Evolutionary conservation across 257 asterid species (phyloP).

Genomic region (Solanum habrochaites): DNA sequence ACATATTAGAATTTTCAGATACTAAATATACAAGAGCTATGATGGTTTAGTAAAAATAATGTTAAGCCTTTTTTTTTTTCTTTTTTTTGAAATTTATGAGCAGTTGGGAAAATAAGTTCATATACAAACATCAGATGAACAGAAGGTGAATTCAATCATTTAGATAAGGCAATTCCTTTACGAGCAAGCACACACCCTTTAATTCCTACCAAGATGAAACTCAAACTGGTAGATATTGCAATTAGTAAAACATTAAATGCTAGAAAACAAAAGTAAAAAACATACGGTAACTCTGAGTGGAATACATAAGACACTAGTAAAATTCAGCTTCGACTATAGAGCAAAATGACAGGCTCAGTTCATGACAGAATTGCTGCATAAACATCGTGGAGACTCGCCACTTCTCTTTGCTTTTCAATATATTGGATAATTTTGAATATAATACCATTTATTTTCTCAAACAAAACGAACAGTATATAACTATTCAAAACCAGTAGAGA

Average conservation of each 20-base stretch:
- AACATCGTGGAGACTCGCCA: not conserved
- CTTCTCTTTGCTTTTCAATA: not conserved
- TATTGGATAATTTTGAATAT: not conserved
- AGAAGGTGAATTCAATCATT: not conserved
- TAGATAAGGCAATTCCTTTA: not conserved
- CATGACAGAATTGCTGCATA: not conserved
- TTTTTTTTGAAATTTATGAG: not conserved
- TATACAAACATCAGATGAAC: not conserved
- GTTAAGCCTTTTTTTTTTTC: not conserved
- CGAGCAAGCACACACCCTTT: not conserved
- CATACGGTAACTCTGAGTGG: not conserved
- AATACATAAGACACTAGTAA: not conserved
- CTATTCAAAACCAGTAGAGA: not conserved
- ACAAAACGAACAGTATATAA: not conserved
- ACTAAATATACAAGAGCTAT: not conserved
- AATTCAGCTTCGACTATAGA: not conserved
- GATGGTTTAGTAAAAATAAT: not conserved
- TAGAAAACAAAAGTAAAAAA: not conserved
- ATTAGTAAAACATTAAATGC: not conserved
- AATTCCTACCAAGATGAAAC: not conserved
- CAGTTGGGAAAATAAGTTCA: not conserved
- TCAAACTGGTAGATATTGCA: not conserved
- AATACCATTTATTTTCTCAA: not conserved
- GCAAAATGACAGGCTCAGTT: not conserved
- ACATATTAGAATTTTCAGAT: not conserved